Conservation (phyloP, 2,329 filamentous ascomycete genomes). For the Botrytis aclada region DNA sequence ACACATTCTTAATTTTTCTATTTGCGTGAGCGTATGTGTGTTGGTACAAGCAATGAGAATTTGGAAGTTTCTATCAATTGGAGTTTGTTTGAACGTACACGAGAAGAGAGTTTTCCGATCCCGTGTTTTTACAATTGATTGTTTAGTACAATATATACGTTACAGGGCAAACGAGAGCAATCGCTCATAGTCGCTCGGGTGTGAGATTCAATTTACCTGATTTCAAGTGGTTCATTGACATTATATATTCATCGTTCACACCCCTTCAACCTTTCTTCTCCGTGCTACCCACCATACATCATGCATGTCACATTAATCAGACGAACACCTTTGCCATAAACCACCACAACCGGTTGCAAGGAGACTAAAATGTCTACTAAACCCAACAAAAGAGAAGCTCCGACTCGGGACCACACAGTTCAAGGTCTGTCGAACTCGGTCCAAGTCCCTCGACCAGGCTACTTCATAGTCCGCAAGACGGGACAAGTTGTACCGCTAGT, state of each 20-base stretch:
- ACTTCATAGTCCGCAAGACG: conserved; percentile 47
- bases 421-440: background rate
- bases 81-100: background rate
- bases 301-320: background rate
- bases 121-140: background rate
- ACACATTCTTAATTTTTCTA: background rate
- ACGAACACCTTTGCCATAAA: background rate
- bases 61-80: background rate
- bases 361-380: background rate
- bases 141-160: background rate
- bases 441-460: conserved; percentile 31
- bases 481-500: conserved; percentile 51
- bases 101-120: background rate
- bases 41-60: background rate
- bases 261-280: background rate
- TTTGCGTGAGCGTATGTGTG: background rate
- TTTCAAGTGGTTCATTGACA: background rate
- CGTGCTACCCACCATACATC: conserved; percentile 1
- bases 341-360: background rate
- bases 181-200: background rate
- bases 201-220: background rate
- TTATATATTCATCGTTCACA: background rate
- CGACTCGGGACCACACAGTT: background rate
- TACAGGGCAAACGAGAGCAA: background rate
- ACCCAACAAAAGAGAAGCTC: background rate